These are phyloP conservation scores for Hypoxylon crocopeplum DNA, from an alignment of 495 filamentous ascomycete genomes.

Conservation along the genomic window DNA sequence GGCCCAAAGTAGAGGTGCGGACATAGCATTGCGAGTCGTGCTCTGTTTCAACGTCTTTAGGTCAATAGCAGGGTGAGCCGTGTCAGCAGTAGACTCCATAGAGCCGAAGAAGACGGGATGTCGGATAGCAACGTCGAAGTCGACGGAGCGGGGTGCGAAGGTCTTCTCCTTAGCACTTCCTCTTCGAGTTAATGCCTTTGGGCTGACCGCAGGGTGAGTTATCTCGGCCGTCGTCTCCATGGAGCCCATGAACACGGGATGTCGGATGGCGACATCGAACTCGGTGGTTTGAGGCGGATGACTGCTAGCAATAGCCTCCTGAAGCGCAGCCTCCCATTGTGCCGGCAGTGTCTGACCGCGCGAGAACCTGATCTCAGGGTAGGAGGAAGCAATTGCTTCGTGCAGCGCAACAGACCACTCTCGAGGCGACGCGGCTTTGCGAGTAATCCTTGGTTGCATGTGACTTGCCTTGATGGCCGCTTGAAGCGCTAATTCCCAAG, in stretches of 20 bases:
- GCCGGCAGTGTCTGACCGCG: slow-evolving; percentile 24
- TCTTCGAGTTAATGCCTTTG: slow-evolving; percentile 12
- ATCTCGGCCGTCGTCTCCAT: slow-evolving; percentile 40
- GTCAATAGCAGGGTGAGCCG: slow-evolving; percentile 43
- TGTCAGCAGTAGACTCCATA: slow-evolving; percentile 37
- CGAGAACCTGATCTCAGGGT: slow-evolving; percentile 33
- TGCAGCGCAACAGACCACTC: slow-evolving; percentile 47
- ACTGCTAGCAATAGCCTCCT: slow-evolving; percentile 35
- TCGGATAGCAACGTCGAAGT: slow-evolving; percentile 39
- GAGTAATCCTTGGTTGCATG: slow-evolving; percentile 12
- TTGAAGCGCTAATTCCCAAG: slow-evolving; percentile 26
- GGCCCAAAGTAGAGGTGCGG: slow-evolving; percentile 19
- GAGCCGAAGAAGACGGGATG: slow-evolving; percentile 50
- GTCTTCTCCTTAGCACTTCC: slow-evolving; percentile 1
- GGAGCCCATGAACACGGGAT: slow-evolving; percentile 51
- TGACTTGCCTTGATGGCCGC: slow-evolving; percentile 23
- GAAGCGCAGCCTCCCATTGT: slow-evolving; percentile 31
- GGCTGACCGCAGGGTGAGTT: slow-evolving; percentile 45
- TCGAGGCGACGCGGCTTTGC: slow-evolving; percentile 32
- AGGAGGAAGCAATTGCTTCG: slow-evolving; percentile 40
- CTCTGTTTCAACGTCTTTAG: not conserved
- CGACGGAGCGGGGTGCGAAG: not conserved
- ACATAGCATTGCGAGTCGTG: not conserved
- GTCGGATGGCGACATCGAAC: slow-evolving; percentile 41
- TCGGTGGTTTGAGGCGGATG: slow-evolving; percentile 7